Percentiles rank a stretch among this genome's conserved stretches.
phyloP scores from a whole-genome alignment of 352 stramenopile genomes.

The Phytophthora tubulina region DNA sequence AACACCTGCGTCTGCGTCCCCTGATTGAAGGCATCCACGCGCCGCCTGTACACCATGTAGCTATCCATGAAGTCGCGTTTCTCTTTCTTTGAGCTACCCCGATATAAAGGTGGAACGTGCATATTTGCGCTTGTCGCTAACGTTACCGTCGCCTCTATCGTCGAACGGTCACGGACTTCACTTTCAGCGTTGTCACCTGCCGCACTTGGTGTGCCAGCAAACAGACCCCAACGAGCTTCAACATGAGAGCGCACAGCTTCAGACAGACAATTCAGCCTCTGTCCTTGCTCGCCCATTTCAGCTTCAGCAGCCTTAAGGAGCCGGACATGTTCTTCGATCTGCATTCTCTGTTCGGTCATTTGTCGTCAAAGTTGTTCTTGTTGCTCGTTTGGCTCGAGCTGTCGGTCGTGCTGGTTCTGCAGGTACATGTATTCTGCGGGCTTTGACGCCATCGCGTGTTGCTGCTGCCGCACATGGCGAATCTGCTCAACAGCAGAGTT shows the following conservation, averaged over 20 bases:
- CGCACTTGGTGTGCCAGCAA: neutral
- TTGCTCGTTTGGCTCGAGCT: neutral
- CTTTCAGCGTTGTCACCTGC: neutral
- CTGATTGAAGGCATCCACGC: neutral
- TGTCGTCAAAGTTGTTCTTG: neutral
- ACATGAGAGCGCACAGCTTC: conserved; percentile 3
- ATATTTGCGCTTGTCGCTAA: conserved; percentile 8
- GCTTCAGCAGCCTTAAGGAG: conserved; percentile 12
- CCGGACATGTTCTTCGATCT: conserved; percentile 17
- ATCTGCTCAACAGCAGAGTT: neutral
- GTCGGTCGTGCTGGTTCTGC: neutral
- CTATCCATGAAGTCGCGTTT: conserved; percentile 14
- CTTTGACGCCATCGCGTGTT: neutral
- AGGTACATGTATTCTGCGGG: neutral
- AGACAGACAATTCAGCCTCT: conserved; percentile 5
- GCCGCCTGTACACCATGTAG: conserved; percentile 9
- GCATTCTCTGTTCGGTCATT: conserved; percentile 8
- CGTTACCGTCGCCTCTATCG: neutral
- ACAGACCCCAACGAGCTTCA: conserved; percentile 12
- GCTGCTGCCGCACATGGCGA: neutral
- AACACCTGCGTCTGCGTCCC: neutral
- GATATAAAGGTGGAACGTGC: conserved; percentile 2
- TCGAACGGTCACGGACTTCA: neutral
- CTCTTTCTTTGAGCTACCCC: conserved; percentile 14
- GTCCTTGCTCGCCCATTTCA: conserved; percentile 7